These are phyloP conservation scores for Pseudogymnoascus sp. DNA, from an alignment of 2,329 filamentous ascomycete species.

Conservation along the genomic window DNA sequence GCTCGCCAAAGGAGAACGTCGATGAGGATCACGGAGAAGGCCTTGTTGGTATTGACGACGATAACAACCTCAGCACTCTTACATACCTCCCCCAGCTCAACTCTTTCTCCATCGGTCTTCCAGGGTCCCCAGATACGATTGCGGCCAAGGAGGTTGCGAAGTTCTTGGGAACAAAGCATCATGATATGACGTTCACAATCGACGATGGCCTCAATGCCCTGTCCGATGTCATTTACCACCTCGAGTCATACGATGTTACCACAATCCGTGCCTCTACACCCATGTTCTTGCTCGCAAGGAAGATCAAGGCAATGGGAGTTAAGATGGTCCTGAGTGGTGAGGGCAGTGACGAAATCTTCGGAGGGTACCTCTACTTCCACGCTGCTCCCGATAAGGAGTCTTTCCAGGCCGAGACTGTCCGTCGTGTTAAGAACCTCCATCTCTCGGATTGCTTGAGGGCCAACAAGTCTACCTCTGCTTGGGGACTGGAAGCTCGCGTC, in stretches of 20 bases:
- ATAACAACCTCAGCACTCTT: conserved; percentile 80
- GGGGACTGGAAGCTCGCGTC: conserved; percentile 95
- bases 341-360: conserved; percentile 96
- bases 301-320: conserved; percentile 99
- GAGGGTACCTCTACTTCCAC: conserved; percentile 98
- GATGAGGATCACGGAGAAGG: conserved; percentile 57
- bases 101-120: conserved; percentile 97
- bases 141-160: conserved; percentile 89
- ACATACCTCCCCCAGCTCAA: conserved; percentile 92
- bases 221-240: conserved; percentile 94
- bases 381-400: conserved; percentile 80
- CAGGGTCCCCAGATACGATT: conserved; percentile 83
- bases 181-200: conserved; percentile 96
- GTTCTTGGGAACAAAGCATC: conserved; percentile 95
- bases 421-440: conserved; percentile 93
- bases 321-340: conserved; percentile 99
- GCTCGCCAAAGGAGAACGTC: conserved; percentile 39
- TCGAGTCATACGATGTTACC: conserved; percentile 96
- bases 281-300: conserved; percentile 95
- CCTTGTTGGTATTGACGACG: conserved; percentile 89
- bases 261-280: conserved; percentile 97
- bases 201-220: conserved; percentile 95
- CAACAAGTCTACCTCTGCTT: conserved; percentile 98
- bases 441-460: conserved; percentile 92
- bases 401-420: conserved; percentile 94